Evolutionary conservation across 352 stramenopile genomes (phyloP).

Genomic region (Globisporangium yorkense): DNA sequence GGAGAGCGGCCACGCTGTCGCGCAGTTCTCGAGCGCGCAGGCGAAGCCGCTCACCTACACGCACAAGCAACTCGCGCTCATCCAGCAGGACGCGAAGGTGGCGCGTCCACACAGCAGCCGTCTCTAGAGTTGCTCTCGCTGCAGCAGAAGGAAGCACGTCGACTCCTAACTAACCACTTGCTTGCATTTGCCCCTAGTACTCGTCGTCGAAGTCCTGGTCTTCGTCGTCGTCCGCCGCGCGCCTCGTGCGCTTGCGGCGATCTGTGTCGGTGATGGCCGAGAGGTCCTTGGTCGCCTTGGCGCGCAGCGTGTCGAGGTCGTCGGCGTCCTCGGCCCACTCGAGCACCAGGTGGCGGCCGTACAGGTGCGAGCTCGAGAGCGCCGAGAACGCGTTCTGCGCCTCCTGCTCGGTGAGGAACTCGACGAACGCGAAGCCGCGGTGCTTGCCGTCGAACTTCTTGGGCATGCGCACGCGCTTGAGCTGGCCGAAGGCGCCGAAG

Average conservation of each 20-base stretch:
- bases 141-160: constrained; percentile 1
- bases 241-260: constrained; percentile 59
- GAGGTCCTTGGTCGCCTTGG: constrained; percentile 73
- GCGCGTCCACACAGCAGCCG: constrained; percentile 65
- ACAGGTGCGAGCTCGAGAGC: constrained; percentile 96
- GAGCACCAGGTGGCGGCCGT: constrained; percentile 97
- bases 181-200: constrained; percentile 15
- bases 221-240: constrained; percentile 31
- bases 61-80: constrained; percentile 70
- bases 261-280: constrained; percentile 63
- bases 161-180: neutral
- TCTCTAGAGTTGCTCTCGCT: constrained; percentile 29
- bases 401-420: constrained; percentile 96
- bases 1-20: constrained; percentile 77
- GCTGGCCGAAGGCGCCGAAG: constrained; percentile 95
- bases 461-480: constrained; percentile 97
- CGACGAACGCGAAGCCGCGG: constrained; percentile 98
- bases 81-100: constrained; percentile 49
- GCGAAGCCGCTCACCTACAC: constrained; percentile 61
- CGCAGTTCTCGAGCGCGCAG: constrained; percentile 47
- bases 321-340: constrained; percentile 94
- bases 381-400: constrained; percentile 89
- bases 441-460: constrained; percentile 98
- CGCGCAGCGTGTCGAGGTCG: constrained; percentile 78
- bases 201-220: constrained; percentile 34